Evolutionary conservation across 306 rosid genomes (phyloP).

Genomic region (Castanopsis chinensis): DNA sequence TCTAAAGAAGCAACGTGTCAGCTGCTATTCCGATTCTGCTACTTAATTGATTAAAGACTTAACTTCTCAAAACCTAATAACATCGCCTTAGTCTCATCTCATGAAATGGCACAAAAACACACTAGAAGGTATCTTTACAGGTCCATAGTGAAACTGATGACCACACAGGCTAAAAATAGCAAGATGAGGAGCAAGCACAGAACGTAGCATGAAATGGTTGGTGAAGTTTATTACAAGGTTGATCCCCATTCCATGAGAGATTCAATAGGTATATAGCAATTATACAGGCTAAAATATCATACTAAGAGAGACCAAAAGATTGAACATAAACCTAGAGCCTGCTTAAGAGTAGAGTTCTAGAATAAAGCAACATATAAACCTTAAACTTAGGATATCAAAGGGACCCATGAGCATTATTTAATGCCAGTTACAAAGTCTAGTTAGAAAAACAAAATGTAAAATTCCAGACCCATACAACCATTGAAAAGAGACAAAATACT

Average conservation of each 20-base stretch:
- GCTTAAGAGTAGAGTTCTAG: slow-evolving; percentile 30
- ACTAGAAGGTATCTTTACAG: neutral
- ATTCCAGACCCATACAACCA: slow-evolving; percentile 41
- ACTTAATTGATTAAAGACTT: neutral
- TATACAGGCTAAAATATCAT: neutral
- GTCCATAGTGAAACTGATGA: neutral
- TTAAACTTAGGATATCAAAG: slow-evolving; percentile 38
- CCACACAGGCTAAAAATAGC: slow-evolving; percentile 2
- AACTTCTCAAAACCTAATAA: neutral
- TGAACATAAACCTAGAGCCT: slow-evolving; percentile 14
- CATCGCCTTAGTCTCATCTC: neutral
- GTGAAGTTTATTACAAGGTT: slow-evolving; percentile 1
- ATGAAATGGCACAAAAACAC: neutral
- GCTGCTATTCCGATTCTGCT: neutral
- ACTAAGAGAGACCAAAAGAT: neutral
- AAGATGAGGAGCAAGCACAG: neutral
- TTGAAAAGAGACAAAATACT: slow-evolving; percentile 52
- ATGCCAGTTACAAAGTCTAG: slow-evolving; percentile 33
- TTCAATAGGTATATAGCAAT: neutral
- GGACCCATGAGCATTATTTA: slow-evolving; percentile 35
- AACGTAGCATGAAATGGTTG: neutral
- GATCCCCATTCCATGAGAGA: neutral
- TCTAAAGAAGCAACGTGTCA: neutral
- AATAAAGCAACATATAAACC: slow-evolving; percentile 35
- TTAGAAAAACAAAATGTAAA: slow-evolving; percentile 3